Evolutionary conservation across 148 eudicot genomes (phyloP), one percentile per base, ranked within the genome.

Genomic region (Rhododendron williamsianum): DNA sequence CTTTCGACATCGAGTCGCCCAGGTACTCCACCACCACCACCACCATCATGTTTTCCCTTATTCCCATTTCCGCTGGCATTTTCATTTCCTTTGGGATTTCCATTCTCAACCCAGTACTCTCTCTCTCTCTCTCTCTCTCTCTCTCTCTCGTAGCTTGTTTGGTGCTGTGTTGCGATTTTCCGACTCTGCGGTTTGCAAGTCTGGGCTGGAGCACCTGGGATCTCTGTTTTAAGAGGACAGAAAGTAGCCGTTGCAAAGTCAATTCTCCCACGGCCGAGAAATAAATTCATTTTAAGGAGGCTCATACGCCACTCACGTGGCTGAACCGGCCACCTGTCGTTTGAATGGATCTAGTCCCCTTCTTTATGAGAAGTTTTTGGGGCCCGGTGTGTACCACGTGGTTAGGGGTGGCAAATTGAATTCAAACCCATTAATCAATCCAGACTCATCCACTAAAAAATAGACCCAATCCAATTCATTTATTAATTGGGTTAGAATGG

Each of bases 21-120:
- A 93, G 81, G 69, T 91, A 91, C 52, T 94, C 92, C 72, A 92
- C 90, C 76, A 92, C 94, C 85, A 84, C 89, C 52, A 90, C 86
- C 52, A 90, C 85, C 76, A 30, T 71, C 76, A 71, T 71, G 76
- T 33, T 71, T 13, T 30, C 76, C 38, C 72, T 25, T 67, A 30
- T 71, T 13, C 6, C 76, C 72, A 8, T 65, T n/a, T 58, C 60
- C 23, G 60, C 3, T 54, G 56, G 56, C 18, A 15, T 54, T 12
- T 33, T 19, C 76, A 71, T 71, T n/a, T 58, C 49, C 54, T 0
- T 51, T 51, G 54, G 54, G 3, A n/a, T 65, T 12, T 71, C 76
- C 76, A 71, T 33, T 71, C 76, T 71, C 16, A 13, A 30, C 38
- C 19, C 76, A 71, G 38, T 30, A 9, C 36, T 30, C 76, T 30